phyloP scores from a whole-genome alignment of 495 filamentous ascomycete species.

The Tuber indicum region DNA sequence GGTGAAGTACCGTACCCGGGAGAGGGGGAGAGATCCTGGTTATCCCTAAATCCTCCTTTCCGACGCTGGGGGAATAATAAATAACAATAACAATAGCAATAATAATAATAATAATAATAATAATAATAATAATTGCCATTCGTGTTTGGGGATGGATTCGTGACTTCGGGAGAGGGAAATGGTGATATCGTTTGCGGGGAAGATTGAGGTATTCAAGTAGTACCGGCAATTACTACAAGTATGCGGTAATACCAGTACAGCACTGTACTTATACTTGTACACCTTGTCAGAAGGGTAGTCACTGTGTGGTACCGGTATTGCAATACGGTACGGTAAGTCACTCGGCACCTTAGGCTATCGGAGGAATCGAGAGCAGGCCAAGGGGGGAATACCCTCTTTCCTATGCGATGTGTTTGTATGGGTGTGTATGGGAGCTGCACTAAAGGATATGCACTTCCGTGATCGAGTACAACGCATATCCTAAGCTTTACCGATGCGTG shows the following conservation, averaged over 20 bases:
- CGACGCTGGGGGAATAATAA: not conserved
- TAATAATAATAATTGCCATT: not conserved
- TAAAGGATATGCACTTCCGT: not conserved
- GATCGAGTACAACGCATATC: conserved; percentile 2
- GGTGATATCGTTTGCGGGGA: not conserved
- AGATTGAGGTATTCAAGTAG: not conserved
- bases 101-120: too few species aligned
- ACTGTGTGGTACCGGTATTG: not conserved
- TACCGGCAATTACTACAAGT: not conserved
- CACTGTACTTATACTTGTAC: not conserved
- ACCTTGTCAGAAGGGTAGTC: not conserved
- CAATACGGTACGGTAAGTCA: not conserved
- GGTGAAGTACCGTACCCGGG: not conserved
- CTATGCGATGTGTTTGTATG: too few species aligned
- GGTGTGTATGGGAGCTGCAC: not conserved
- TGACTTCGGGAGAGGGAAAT: not conserved
- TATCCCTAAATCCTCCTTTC: not conserved
- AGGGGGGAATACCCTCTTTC: not conserved
- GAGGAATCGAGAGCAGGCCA: not conserved
- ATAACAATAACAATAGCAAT: too few species aligned
- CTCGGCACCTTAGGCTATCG: not conserved
- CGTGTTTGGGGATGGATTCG: not conserved
- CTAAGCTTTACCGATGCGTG: conserved; percentile 27
- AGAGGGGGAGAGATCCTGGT: not conserved
- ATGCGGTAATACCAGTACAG: not conserved